Evolutionary conservation across 352 stramenopile species (phyloP).

Genomic region (Halophytophthora polymorphica): DNA sequence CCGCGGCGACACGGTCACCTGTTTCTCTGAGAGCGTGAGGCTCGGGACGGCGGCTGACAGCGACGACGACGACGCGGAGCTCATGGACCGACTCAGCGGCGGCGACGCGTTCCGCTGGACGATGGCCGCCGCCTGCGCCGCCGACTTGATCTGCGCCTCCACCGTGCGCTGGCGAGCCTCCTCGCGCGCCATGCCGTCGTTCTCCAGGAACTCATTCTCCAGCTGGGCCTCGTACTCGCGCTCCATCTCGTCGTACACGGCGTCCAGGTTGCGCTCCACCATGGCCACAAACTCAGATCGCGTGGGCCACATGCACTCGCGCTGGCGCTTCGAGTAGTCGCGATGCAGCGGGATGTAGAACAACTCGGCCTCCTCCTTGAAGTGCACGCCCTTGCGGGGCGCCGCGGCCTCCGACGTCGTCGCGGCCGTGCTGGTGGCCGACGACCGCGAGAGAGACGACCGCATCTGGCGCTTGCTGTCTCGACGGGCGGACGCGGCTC

Average conservation of each 20-base stretch:
- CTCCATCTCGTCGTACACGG: constrained; percentile 87
- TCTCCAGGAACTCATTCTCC: constrained; percentile 59
- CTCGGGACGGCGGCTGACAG: constrained; percentile 17
- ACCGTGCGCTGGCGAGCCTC: constrained; percentile 53
- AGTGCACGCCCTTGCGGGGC: constrained; percentile 46
- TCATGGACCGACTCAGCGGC: constrained; percentile 30
- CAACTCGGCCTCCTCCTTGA: constrained; percentile 77
- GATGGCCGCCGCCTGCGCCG: constrained; percentile 13
- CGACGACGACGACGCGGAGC: constrained; percentile 16
- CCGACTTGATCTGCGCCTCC: constrained; percentile 27
- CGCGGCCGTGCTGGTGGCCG: constrained; percentile 9
- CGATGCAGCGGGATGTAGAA: constrained; percentile 84
- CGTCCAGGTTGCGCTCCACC: constrained; percentile 86
- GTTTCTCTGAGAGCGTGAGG: constrained; percentile 54
- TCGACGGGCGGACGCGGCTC: constrained; percentile 9
- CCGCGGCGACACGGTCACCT: constrained; percentile 73
- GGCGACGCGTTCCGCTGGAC: constrained; percentile 30
- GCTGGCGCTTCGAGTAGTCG: constrained; percentile 85
- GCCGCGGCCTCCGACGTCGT: constrained; percentile 4
- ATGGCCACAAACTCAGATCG: constrained; percentile 81
- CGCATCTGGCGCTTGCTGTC: constrained; percentile 15
- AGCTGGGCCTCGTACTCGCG: constrained; percentile 77
- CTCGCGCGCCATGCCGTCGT: constrained; percentile 69
- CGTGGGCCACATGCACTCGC: constrained; percentile 84
- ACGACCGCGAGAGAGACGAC: constrained; percentile 22